Evolutionary conservation across 139 green algal species (phyloP), one percentile per base, ranked within the genome.

Genomic region (Yamagishiella unicocca): DNA sequence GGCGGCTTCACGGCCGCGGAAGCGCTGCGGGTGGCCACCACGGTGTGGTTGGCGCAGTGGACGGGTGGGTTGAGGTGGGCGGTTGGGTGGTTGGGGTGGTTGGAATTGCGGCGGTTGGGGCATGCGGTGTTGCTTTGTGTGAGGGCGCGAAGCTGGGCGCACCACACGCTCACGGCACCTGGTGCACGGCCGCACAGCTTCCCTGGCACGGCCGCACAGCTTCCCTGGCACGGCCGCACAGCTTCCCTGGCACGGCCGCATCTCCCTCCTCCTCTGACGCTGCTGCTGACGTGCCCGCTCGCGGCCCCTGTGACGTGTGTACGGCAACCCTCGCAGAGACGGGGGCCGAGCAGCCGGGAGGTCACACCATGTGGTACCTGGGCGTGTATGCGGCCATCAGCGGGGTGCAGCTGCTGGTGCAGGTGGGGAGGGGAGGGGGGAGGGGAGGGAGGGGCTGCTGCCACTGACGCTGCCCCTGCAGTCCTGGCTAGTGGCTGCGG

Each of bases 11-110:
- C 93, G 7, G 27, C 87, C 9, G 82, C 89, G 9, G 94, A 96
- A 90, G 72, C 79, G 27, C 35, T 88, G n/a, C 83, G 93, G 5
- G 87, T 95, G 19, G 87, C 53, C 10, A 87, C 94, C 4, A 93
- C 84, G 27, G 89, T 96, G 4, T 96, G 94, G 94, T 89, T 96
- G 54, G 84, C 78, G 4, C 38, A 89, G 42, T 96, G 94, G 94
- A 96, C 94, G 35, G 82, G 87, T 88, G 40, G 90, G 83, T 45
- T 27, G 53, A 73, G 9, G 58, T 50, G 29, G 37, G 45, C 50
- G 12, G 50, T 12, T 58, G 17, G 50, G 50, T 21, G 45, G 27
- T 35, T 12, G 61, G 14, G 71, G 4, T 25, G 76, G 77, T 27
- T 29, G 58, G 58, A 33, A 22, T 29, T 53, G 40, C 50, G 7